These are phyloP conservation scores for Petrea volubilis DNA, from an alignment of 257 asterid genomes.

Conservation along the genomic window DNA sequence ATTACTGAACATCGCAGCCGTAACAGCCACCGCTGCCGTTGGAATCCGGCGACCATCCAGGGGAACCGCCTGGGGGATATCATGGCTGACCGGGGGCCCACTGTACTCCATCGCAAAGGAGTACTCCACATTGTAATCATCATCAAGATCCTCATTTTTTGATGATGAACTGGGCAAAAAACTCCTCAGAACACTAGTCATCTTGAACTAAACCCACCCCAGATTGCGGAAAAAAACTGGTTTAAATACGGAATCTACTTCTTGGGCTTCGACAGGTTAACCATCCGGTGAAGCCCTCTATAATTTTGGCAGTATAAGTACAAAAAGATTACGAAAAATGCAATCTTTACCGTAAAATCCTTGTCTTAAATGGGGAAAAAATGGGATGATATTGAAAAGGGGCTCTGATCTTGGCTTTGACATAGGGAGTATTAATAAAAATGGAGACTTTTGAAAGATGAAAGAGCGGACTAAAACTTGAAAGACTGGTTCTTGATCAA, in stretches of 20 bases:
- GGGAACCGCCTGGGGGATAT: conserved; percentile 74
- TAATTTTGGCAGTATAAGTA: not conserved
- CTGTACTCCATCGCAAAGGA: conserved; percentile 82
- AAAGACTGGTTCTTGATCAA: conserved; percentile 28
- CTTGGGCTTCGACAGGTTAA: not conserved
- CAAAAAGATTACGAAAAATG: not conserved
- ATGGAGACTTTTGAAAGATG: not conserved
- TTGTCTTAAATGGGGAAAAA: not conserved
- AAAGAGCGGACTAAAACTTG: conserved; percentile 18
- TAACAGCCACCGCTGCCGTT: conserved; percentile 60
- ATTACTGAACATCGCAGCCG: conserved; percentile 28
- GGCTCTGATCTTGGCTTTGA: conserved; percentile 8
- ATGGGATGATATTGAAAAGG: not conserved
- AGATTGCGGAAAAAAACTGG: conserved; percentile 1
- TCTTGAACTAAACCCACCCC: conserved; percentile 8
- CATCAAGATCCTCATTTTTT: conserved; percentile 34
- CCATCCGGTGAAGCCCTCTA: conserved; percentile 13
- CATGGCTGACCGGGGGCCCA: conserved; percentile 78
- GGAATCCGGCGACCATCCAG: conserved; percentile 79
- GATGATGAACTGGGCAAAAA: conserved; percentile 33
- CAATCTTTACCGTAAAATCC: not conserved
- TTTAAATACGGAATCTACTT: not conserved
- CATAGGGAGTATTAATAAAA: not conserved
- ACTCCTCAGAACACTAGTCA: conserved; percentile 47
- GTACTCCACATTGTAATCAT: conserved; percentile 59